A percentile compares a stretch with the other conserved stretches of the same genome.
These are phyloP conservation scores for Trichoderma parareesei DNA, from an alignment of 495 filamentous ascomycete species.

Conservation along the genomic window DNA sequence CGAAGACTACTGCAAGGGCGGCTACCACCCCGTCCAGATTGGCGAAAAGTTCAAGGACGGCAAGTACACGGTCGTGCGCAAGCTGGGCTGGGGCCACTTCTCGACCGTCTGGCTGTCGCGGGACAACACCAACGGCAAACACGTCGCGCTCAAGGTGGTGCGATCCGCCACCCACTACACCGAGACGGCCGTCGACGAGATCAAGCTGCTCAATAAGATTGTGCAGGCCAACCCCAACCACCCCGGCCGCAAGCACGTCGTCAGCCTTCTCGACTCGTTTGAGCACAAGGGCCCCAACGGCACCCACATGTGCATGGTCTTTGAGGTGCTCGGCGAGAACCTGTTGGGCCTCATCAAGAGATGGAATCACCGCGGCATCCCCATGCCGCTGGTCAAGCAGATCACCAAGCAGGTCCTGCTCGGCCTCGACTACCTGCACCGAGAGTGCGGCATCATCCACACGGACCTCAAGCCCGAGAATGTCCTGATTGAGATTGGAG, in stretches of 20 bases:
- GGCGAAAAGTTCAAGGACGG: constrained; percentile 97
- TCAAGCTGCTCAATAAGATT: constrained; percentile 94
- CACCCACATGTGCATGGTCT: constrained; percentile 97
- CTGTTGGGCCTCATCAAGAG: constrained; percentile 91
- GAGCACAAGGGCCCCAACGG: constrained; percentile 97
- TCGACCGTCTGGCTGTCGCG: constrained; percentile 96
- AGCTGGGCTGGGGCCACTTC: constrained; percentile 98
- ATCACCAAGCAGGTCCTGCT: constrained; percentile 97
- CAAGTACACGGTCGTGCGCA: constrained; percentile 91
- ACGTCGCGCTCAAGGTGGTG: constrained; percentile 96
- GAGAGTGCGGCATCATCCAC: constrained; percentile 98
- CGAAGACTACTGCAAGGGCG: constrained; percentile 98
- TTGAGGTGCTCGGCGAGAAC: constrained; percentile 96
- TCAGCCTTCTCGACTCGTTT: constrained; percentile 92
- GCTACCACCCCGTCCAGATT: constrained; percentile 88
- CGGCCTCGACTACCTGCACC: constrained; percentile 90
- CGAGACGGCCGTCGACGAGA: constrained; percentile 97
- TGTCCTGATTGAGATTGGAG: constrained; percentile 96
- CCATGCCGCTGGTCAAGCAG: constrained; percentile 92
- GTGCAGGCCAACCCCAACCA: constrained; percentile 90
- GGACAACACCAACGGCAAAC: constrained; percentile 84
- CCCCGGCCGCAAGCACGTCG: constrained; percentile 87
- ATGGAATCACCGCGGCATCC: constrained; percentile 96
- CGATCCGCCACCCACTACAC: constrained; percentile 97
- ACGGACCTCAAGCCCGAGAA: constrained; percentile 98